Percentiles rank a stretch among this genome's conserved stretches.
Conservation (phyloP, 2,329 filamentous ascomycete species). For the Parafenestella ontariensis region DNA sequence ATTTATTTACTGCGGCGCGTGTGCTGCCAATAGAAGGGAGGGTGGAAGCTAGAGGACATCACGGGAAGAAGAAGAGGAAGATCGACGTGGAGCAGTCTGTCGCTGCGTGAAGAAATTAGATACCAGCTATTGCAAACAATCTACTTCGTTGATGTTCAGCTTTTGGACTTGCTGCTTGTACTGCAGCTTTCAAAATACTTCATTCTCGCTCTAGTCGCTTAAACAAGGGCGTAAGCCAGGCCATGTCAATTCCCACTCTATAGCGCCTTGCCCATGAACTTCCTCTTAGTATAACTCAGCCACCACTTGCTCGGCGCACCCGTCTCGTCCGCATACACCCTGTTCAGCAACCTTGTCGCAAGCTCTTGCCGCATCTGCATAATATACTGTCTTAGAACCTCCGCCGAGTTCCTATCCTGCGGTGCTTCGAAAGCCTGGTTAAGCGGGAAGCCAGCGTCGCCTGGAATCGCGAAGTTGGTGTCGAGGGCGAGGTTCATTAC, state of each 20-base stretch:
- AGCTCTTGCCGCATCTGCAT: conserved; percentile 93
- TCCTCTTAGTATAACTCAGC: conserved; percentile 98
- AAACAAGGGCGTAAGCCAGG: background rate
- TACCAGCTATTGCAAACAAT: background rate
- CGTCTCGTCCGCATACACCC: conserved; percentile 80
- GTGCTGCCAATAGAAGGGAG: conserved; percentile 80
- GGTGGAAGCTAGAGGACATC: conserved; percentile 83
- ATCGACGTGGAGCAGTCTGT: conserved; percentile 7
- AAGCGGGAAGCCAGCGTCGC: conserved; percentile 88
- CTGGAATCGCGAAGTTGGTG: conserved; percentile 90
- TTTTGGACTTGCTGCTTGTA: background rate
- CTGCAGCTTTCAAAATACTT: background rate
- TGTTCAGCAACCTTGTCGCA: conserved; percentile 78
- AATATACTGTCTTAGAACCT: conserved; percentile 86
- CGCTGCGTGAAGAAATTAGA: background rate
- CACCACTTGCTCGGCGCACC: conserved; percentile 81
- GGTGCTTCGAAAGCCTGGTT: conserved; percentile 97
- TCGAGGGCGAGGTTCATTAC: conserved; percentile 92
- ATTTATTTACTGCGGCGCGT: conserved; percentile 82
- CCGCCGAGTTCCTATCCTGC: conserved; percentile 84
- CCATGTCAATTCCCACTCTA: conserved; percentile 14
- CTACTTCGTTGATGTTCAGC: background rate
- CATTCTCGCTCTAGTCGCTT: background rate
- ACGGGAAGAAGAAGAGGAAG: conserved; percentile 70
- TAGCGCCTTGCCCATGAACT: conserved; percentile 93